These are phyloP conservation scores for Pleoardoris graminearum DNA, from an alignment of 2,329 filamentous ascomycete genomes.

Conservation along the genomic window DNA sequence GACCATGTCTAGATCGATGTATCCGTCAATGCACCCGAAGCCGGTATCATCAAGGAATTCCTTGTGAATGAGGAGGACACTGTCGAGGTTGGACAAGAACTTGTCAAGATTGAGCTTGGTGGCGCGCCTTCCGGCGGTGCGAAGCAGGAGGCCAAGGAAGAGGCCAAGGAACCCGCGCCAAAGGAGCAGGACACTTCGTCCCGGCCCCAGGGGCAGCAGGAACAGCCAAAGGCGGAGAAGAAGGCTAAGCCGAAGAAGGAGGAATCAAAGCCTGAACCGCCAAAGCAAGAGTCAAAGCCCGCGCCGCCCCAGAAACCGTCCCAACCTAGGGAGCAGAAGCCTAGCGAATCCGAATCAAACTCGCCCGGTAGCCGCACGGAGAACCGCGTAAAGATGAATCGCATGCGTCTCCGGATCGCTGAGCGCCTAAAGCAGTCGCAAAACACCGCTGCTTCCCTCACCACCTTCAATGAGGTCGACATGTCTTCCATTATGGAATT, in stretches of 20 bases:
- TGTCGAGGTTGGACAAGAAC: constrained; percentile 89
- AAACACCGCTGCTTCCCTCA: constrained; percentile 95
- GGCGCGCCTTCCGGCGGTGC: constrained; percentile 56
- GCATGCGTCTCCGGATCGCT: constrained; percentile 95
- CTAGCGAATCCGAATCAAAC: constrained; percentile 44
- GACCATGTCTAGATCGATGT: constrained; percentile 76
- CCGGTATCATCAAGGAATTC: constrained; percentile 89
- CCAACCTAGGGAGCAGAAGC: constrained; percentile 29
- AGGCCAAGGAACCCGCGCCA: constrained; percentile 63
- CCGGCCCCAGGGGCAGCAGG: constrained; percentile 56
- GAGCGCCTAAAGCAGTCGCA: constrained; percentile 99
- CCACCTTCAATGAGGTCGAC: constrained; percentile 98
- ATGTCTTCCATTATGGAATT: constrained; percentile 98
- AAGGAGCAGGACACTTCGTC: constrained; percentile 61
- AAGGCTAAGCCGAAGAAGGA: constrained; percentile 23
- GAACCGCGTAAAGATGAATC: constrained; percentile 98
- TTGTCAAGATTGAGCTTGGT: constrained; percentile 79
- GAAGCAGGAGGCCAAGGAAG: constrained; percentile 58
- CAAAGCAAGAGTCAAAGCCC: constrained; percentile 45
- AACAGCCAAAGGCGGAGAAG: constrained; percentile 47
- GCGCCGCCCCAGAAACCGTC: constrained; percentile 38
- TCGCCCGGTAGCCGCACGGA: constrained; percentile 77
- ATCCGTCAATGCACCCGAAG: constrained; percentile 88
- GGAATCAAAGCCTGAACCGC: constrained; percentile 47
- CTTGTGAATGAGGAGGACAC: constrained; percentile 93